Conservation (phyloP, 169 alveolate species). For the Plasmodium gonderi region DNA sequence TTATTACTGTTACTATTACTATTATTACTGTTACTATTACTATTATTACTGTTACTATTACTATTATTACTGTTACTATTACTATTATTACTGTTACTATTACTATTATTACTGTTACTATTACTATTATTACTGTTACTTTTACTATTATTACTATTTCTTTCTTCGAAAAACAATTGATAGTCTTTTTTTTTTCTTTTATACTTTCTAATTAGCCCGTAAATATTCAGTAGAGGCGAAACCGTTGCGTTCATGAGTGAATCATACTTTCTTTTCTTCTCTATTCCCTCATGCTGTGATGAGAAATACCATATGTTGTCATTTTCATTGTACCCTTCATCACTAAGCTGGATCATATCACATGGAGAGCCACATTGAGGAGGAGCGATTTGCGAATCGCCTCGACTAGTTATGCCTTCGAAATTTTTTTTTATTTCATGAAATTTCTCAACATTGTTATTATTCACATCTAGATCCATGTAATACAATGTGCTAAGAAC, state of each 20-base stretch:
- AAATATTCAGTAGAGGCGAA: constrained; percentile 49
- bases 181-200: constrained; percentile 24
- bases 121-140: neutral
- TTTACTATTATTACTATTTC: neutral
- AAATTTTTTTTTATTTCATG: neutral
- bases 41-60: neutral
- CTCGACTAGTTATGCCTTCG: neutral
- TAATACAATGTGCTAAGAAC: neutral
- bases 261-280: neutral
- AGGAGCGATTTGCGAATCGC: neutral
- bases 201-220: constrained; percentile 28
- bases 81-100: neutral
- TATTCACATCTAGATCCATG: neutral
- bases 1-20: neutral
- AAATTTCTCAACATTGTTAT: neutral
- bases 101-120: neutral
- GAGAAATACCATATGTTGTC: neutral
- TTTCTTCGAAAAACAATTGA: neutral
- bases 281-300: neutral
- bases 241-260: neutral
- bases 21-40: neutral
- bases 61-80: neutral
- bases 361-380: too few species aligned
- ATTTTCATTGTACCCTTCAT: neutral
- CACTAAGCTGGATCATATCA: too few species aligned